phyloP scores from a whole-genome alignment of 73 alveolate genomes.

The Symbiodinium pilosum region DNA sequence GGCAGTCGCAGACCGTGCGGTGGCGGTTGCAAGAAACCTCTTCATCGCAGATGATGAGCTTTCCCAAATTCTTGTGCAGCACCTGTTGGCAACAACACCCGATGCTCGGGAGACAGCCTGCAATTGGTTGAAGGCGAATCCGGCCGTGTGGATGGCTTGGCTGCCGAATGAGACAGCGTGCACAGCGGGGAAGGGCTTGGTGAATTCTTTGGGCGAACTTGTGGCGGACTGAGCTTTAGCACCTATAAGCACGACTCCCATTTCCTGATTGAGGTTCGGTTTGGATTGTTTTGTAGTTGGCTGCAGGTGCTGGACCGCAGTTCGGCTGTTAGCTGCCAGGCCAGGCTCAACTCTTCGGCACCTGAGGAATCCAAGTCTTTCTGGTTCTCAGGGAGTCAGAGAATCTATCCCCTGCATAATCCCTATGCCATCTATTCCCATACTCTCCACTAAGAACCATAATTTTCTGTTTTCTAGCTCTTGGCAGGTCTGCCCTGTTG shows the following conservation, averaged over 20 bases:
- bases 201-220: background rate
- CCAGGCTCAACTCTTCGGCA: too few relatives aligned
- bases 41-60: conserved; percentile 13
- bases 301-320: background rate
- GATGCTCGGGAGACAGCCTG: conserved; percentile 62
- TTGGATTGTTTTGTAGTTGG: too few relatives aligned
- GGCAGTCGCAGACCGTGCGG: conserved; percentile 50
- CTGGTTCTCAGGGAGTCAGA: too few relatives aligned
- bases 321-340: background rate
- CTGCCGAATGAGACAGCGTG: conserved; percentile 55
- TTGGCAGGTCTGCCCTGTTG: conserved; percentile 33
- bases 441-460: too few relatives aligned
- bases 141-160: background rate
- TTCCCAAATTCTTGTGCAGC: conserved; percentile 7
- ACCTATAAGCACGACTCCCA: too few relatives aligned
- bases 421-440: too few relatives aligned
- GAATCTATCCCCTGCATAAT: too few relatives aligned
- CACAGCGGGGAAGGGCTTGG: conserved; percentile 36
- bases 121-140: conserved; percentile 18
- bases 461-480: too few relatives aligned
- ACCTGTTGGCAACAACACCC: background rate
- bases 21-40: conserved; percentile 24
- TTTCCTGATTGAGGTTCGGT: too few relatives aligned
- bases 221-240: background rate
- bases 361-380: too few relatives aligned